These are phyloP conservation scores for Citrus glauca DNA, from an alignment of 345 rosid species.

Conservation along the genomic window DNA sequence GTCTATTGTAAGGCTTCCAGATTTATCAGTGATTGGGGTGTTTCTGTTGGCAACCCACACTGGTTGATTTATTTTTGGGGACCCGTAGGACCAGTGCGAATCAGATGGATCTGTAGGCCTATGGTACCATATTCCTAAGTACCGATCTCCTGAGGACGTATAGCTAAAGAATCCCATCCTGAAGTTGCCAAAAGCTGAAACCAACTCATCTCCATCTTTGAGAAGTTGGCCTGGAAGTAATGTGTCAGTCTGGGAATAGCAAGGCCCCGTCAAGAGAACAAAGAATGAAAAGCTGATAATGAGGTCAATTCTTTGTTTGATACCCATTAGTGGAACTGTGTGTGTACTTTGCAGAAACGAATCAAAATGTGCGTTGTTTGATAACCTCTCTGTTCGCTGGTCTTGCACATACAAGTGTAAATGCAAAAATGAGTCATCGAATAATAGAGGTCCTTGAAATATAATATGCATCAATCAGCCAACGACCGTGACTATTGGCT, in stretches of 20 bases:
- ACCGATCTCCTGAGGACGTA: fast-evolving
- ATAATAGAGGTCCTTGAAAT: no score
- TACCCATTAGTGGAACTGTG: neutral
- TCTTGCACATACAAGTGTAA: no score
- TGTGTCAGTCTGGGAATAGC: neutral
- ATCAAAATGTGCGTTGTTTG: no score
- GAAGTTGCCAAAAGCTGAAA: conserved; percentile 12
- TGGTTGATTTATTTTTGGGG: neutral
- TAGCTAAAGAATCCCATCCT: conserved; percentile 10
- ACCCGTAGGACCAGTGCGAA: no score
- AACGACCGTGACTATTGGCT: no score
- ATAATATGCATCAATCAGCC: no score
- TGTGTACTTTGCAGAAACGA: no score
- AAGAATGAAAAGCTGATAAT: neutral
- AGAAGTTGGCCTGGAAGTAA: conserved; percentile 9
- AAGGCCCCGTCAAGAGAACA: neutral
- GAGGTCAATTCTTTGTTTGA: neutral
- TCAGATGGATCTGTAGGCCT: neutral
- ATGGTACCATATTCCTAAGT: conserved; percentile 13
- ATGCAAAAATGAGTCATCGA: no score
- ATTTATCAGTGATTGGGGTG: neutral
- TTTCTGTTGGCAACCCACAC: conserved; percentile 24
- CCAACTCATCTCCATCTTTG: neutral
- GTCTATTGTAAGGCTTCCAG: neutral
- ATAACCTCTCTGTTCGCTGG: no score